Base-by-base conservation (phyloP, 306 rosid genomes). In the Fragaria vesca region DNA sequence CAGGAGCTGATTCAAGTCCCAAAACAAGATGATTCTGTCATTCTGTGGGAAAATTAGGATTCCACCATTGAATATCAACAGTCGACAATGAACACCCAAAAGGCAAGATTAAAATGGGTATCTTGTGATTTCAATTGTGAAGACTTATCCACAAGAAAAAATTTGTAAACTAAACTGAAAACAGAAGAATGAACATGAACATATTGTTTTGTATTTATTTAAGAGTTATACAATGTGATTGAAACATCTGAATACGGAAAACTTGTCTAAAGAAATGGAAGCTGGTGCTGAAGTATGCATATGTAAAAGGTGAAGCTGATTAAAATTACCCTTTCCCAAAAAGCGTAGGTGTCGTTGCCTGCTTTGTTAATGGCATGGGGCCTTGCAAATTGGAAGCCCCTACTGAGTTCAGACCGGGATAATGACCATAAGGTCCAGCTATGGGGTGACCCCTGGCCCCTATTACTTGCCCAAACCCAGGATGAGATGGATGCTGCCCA, bases 281-380 rank as follows among this genome's bases (percentile, higher is more conserved):
- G 6, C 30, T 8, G 45, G 12, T 3, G 50, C 57, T 50, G 5
- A 42, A 42, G 42, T 26, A 80, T 45, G 70, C 63, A 47, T 43
- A 60, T 26, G 66, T 70, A 24, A 75, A 80, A 82, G 74, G 80
- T 74, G 71, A 48, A 70, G 28, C 55, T 30, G 47, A 76, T 30
- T 68, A 43, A 75, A 75, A 26, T 85, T 87, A 95, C 99, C 99
- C 97, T 87, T 93, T 91, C 73, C 97, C 99, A 47, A 93, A 86
- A 75, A 95, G 88, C 43, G 93, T 66, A 16, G 90, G 86, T 62
- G 90, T 36, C 43, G 89, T 73, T 46, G 87, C 83, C 66, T 86
- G 97, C 54, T 85, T 92, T 36, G 93, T 83, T 85, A 87, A 85
- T 42, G 84, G 76, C 76, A 85, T 54, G 18, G 87, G 81, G 72